Evolutionary conservation across 331 rosid species (phyloP).

Genomic region (Saraca asoca): DNA sequence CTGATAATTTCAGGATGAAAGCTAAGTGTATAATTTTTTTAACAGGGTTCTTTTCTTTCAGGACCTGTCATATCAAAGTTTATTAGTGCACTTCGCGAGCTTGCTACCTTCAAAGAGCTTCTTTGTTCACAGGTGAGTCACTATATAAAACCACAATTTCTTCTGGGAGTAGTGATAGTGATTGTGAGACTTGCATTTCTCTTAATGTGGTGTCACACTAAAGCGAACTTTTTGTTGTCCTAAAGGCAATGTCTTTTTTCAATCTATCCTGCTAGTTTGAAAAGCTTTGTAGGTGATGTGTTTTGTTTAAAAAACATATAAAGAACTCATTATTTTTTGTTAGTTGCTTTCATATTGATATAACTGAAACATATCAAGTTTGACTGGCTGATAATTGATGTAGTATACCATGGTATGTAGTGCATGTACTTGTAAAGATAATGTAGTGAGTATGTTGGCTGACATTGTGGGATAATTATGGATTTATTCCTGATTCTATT

Average conservation of each 20-base stretch:
- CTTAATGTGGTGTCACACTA: constrained; percentile 19
- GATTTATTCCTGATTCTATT: no score
- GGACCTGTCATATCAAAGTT: constrained; percentile 94
- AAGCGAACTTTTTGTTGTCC: neutral
- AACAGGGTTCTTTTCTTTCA: constrained; percentile 42
- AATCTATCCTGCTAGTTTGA: constrained; percentile 19
- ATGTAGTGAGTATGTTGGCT: no score
- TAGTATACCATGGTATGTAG: no score
- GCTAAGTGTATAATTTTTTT: constrained; percentile 34
- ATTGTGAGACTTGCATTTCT: constrained; percentile 9
- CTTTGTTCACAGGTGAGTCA: constrained; percentile 87
- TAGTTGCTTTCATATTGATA: no score
- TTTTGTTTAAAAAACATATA: no score
- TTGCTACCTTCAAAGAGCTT: constrained; percentile 90
- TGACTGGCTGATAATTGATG: no score
- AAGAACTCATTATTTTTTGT: no score
- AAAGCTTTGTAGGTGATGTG: neutral
- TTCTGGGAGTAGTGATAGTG: constrained; percentile 29
- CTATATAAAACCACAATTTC: constrained; percentile 35
- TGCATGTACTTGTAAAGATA: no score
- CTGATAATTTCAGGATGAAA: constrained; percentile 9
- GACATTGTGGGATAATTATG: no score
- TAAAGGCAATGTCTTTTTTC: constrained; percentile 10
- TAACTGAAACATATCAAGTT: no score
- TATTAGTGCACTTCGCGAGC: constrained; percentile 69